Percentiles rank a stretch among this genome's conserved stretches.
Conservation (phyloP, 495 filamentous ascomycete species). For the Aspergillus coremiiformis region DNA sequence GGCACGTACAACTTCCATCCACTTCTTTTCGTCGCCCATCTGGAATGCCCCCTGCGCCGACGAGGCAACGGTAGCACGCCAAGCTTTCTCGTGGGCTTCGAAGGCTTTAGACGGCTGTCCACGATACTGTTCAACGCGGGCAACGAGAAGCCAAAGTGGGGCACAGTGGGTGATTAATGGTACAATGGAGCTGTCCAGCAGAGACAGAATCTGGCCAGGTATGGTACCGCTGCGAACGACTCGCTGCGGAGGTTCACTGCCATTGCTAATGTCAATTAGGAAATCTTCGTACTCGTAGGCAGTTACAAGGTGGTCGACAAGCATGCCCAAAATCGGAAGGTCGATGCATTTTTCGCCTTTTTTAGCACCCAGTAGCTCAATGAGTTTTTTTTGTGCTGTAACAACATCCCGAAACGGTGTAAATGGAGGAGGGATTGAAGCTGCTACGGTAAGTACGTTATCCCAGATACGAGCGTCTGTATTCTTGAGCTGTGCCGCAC, state of each 20-base stretch:
- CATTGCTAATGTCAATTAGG: conserved; percentile 19
- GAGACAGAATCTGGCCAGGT: conserved; percentile 52
- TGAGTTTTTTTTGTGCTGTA: conserved; percentile 60
- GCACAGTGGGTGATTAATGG: conserved; percentile 78
- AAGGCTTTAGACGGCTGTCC: conserved; percentile 61
- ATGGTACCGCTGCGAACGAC: conserved; percentile 40
- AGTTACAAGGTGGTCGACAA: conserved; percentile 62
- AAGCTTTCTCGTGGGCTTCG: conserved; percentile 80
- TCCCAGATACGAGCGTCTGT: conserved; percentile 90
- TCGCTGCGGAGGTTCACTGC: conserved; percentile 7
- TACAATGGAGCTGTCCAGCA: conserved; percentile 62
- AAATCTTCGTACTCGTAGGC: conserved; percentile 37
- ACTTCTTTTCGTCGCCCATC: conserved; percentile 42
- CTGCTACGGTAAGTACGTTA: conserved; percentile 80
- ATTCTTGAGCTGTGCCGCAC: conserved; percentile 70
- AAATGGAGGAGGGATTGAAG: conserved; percentile 62
- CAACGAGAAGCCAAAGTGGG: conserved; percentile 66
- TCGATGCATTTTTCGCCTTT: conserved; percentile 76
- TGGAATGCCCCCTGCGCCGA: conserved; percentile 43
- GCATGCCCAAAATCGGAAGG: conserved; percentile 55
- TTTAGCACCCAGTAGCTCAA: conserved; percentile 61
- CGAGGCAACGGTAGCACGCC: conserved; percentile 57
- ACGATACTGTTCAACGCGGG: conserved; percentile 62
- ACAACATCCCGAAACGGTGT: conserved; percentile 68
- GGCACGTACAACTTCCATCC: conserved; percentile 41